Conservation (phyloP, 1,139 yeast genomes). For the Geotrichum bryndzae region DNA sequence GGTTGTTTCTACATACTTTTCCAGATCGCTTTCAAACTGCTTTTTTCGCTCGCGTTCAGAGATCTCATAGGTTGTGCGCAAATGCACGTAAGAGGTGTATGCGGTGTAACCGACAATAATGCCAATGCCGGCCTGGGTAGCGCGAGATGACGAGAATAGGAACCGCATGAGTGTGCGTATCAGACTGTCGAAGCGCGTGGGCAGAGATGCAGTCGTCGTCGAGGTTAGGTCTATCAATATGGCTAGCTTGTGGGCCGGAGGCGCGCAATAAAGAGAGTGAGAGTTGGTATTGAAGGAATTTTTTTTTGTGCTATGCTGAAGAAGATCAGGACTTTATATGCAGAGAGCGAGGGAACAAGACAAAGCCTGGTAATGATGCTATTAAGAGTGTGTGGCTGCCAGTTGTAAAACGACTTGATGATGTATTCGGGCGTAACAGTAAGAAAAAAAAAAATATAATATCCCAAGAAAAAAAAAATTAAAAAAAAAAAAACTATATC, state of each 20-base stretch:
- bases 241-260: neutral
- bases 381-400: too few species aligned
- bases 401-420: too few species aligned
- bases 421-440: too few species aligned
- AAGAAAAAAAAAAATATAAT: too few species aligned
- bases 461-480: neutral
- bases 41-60: constrained; percentile 41
- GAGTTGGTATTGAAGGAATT: neutral
- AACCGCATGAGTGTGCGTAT: constrained; percentile 12
- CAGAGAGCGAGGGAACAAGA: too few species aligned
- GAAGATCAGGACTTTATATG: neutral
- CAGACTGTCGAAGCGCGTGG: constrained; percentile 1
- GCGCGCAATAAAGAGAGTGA: neutral
- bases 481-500: neutral
- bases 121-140: constrained; percentile 45
- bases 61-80: constrained; percentile 52
- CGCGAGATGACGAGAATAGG: constrained; percentile 20
- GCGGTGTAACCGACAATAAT: constrained; percentile 59
- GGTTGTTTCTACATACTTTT: constrained; percentile 12
- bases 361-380: too few species aligned
- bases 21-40: constrained; percentile 15
- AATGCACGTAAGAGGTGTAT: constrained; percentile 58
- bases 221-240: neutral
- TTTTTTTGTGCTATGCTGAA: neutral
- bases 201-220: neutral